Conservation (phyloP, 2,329 filamentous ascomycete species). For the Fusarium albidum region DNA sequence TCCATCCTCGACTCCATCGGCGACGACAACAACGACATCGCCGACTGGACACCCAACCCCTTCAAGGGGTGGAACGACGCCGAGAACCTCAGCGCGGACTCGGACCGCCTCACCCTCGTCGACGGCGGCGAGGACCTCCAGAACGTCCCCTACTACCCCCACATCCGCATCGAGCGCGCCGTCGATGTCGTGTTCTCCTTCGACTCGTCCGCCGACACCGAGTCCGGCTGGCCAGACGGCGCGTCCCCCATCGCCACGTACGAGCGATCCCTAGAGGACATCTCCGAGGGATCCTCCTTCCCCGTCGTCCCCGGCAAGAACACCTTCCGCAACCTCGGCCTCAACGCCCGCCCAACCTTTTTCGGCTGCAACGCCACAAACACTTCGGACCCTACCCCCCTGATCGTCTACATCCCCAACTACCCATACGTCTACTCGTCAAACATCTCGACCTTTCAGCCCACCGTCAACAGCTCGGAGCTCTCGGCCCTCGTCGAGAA, state of each 20-base stretch:
- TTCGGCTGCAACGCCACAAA: slow-evolving; percentile 69
- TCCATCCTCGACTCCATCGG: slow-evolving; percentile 65
- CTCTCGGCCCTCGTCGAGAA: slow-evolving; percentile 87
- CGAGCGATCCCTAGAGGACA: slow-evolving; percentile 56
- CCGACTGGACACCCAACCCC: slow-evolving; percentile 72
- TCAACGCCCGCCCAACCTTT: slow-evolving; percentile 68
- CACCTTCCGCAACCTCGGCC: slow-evolving; percentile 64
- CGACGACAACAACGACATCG: slow-evolving; percentile 74
- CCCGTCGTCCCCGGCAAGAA: slow-evolving; percentile 63
- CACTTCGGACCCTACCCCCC: slow-evolving; percentile 64
- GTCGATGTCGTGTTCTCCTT: slow-evolving; percentile 72
- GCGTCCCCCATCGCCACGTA: slow-evolving; percentile 66
- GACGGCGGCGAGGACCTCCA: slow-evolving; percentile 83
- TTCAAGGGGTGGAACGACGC: slow-evolving; percentile 58
- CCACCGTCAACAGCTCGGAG: slow-evolving; percentile 68
- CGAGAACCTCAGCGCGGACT: slow-evolving; percentile 53
- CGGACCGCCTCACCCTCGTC: slow-evolving; percentile 72
- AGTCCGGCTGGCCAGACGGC: slow-evolving; percentile 67
- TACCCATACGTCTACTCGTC: slow-evolving; percentile 78
- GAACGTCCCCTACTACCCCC: slow-evolving; percentile 80
- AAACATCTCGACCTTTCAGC: slow-evolving; percentile 82
- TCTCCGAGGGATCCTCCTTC: slow-evolving; percentile 64
- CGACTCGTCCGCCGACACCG: slow-evolving; percentile 70
- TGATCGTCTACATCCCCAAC: slow-evolving; percentile 85
- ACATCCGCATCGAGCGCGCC: slow-evolving; percentile 55